Conservation (phyloP, 306 rosid species). For the Fagus sylvatica region DNA sequence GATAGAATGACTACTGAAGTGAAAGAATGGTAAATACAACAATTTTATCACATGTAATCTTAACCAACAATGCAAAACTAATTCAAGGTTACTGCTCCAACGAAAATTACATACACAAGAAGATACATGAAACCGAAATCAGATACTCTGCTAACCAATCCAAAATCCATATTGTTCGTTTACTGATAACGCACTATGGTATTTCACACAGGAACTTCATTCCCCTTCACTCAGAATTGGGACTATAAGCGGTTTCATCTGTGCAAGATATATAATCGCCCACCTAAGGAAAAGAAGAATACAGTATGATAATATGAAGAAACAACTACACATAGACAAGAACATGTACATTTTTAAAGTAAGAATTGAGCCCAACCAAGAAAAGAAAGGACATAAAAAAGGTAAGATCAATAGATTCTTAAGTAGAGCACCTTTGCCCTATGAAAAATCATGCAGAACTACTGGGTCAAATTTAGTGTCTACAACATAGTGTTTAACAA, state of each 20-base stretch:
- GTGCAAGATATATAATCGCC: constrained; percentile 97
- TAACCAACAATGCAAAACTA: constrained; percentile 33
- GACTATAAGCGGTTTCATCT: constrained; percentile 97
- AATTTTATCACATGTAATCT: constrained; percentile 20
- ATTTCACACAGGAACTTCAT: constrained; percentile 31
- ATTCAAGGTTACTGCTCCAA: constrained; percentile 34
- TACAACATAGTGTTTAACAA: not conserved
- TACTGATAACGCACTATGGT: constrained; percentile 30
- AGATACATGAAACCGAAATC: constrained; percentile 34
- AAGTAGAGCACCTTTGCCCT: no score
- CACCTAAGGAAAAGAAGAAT: constrained; percentile 58
- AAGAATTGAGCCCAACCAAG: not conserved
- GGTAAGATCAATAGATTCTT: not conserved
- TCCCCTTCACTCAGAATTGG: constrained; percentile 83
- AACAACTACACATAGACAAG: not conserved
- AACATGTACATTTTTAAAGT: not conserved
- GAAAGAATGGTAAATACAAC: constrained; percentile 41
- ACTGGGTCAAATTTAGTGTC: not conserved
- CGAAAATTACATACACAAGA: constrained; percentile 45
- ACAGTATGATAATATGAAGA: constrained; percentile 10
- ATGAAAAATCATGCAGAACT: no score
- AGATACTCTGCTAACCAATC: constrained; percentile 38
- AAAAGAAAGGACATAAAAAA: not conserved
- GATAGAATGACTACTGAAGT: constrained; percentile 26
- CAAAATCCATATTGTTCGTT: constrained; percentile 27